Base-by-base conservation (phyloP, 2,329 filamentous ascomycete species). In the Trichocomaceae sp. region DNA sequence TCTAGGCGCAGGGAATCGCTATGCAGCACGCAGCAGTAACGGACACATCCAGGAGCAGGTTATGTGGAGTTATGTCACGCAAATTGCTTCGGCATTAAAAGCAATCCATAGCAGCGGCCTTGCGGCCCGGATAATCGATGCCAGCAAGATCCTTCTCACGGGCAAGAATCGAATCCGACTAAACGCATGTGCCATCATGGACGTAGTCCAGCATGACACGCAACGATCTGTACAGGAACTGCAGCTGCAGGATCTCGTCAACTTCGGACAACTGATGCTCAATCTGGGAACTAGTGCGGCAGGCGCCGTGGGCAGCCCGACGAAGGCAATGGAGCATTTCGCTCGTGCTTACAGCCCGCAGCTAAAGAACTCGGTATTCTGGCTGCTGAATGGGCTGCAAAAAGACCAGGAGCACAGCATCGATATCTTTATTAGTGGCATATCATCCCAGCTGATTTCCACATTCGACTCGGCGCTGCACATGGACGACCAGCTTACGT, bases 41-140 rank as follows among this genome's bases (percentile, higher is more conserved):
- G 60, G 71, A 65, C 63, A 81, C 73, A 65, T 90, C 20, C 72
- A 82, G 2, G 92, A 97, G 69, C 82, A 84, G 54, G 79, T 89
- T 1, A 73, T 99, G 1, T 99, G 93, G 93, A 83, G 84, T 45
- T 99, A 97, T 68, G 83, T 96, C 57, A 87, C 91, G 5, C 93
- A 99, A 69, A 86, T 99, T 58, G 85, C 90, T 39, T 93, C 87
- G 60, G 93, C 89, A 1, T 76, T 99, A 35, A 92, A 89, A 66
- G 82, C 87, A 0, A 92, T 99, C 39, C 93, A 99, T 67, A 79
- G 80, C 12, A 82, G 81, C 54, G 87, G 88, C 19, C 78, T 97
- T 41, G 92, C 93, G 20, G 92, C 91, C 37, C 83, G 91, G 48
- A 86, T 92, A 51, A 83, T 99, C 46, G 89, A 93, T 57, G 80